These are phyloP conservation scores for Rutstroemia sp. DNA, from an alignment of 2,329 filamentous ascomycete species.

Conservation along the genomic window DNA sequence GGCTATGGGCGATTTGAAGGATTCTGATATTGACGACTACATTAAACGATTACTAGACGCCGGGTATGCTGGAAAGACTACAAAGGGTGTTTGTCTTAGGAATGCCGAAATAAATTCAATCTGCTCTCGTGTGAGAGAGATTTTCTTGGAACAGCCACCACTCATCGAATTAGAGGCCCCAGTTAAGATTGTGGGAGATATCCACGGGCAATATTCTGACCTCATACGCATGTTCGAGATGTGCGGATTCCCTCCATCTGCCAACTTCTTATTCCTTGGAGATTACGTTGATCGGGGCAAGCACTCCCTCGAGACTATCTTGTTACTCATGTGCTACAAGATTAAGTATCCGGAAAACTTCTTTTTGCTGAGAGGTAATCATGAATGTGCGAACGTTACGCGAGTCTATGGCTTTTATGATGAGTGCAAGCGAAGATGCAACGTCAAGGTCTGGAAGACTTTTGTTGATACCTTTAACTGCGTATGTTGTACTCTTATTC, in stretches of 20 bases:
- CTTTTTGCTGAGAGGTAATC: conserved; percentile 88
- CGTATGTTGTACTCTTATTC: conserved; percentile 17
- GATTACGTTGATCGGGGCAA: conserved; percentile 97
- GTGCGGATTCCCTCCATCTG: conserved; percentile 88
- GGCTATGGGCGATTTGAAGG: conserved; percentile 84
- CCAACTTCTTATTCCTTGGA: conserved; percentile 90
- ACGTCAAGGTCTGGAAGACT: conserved; percentile 97
- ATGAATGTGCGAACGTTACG: conserved; percentile 94
- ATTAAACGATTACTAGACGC: conserved; percentile 92
- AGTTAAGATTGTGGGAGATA: conserved; percentile 96
- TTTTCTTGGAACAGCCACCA: conserved; percentile 86
- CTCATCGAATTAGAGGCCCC: conserved; percentile 87
- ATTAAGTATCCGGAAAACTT: conserved; percentile 97
- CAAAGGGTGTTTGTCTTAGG: conserved; percentile 93
- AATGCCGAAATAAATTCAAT: conserved; percentile 96
- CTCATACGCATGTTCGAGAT: conserved; percentile 96
- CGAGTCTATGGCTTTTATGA: conserved; percentile 97
- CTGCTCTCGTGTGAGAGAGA: conserved; percentile 80
- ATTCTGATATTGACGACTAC: conserved; percentile 93
- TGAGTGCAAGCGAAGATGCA: conserved; percentile 92
- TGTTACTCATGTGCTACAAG: conserved; percentile 91
- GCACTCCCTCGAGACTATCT: conserved; percentile 89
- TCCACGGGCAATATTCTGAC: conserved; percentile 95
- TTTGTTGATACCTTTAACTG: conserved; percentile 97
- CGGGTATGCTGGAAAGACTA: conserved; percentile 92